Base-by-base conservation (phyloP, 2,329 filamentous ascomycete species). In the Talaromyces sp. region DNA sequence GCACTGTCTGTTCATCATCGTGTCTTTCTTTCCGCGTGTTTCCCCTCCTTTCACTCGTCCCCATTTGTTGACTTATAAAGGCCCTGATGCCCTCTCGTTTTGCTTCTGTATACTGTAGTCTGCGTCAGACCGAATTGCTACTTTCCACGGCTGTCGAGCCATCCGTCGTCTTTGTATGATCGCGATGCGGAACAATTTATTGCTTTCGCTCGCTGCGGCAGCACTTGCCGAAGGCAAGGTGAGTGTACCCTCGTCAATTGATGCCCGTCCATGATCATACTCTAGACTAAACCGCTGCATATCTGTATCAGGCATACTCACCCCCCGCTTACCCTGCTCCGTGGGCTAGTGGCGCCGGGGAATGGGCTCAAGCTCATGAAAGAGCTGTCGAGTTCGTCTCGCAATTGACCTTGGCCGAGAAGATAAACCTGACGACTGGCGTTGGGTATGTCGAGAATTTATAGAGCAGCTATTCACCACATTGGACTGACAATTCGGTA, bases 341-440 rank as follows among this genome's bases (percentile, higher is more conserved):
- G 79, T 96, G 92, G 91, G 88, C 89, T 78, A 85, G 90, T 66
- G 88, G 90, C 18, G 75, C 84, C 5, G 90, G 89, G 11, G 79
- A 84, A 50, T 96, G 92, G 92, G 82, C 84, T 60, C 84, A 86
- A 6, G 91, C 92, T 42, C 93, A 96, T 69, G 79, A 77, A 21
- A 88, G 89, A 75, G 93, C 93, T 1, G 86, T 85, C 68, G 85
- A 82, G 2, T 93, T 96, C 70, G 92, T 97, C 52, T 89, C 88
- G 9, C 87, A 92, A 73, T 78, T 96, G 77, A 96, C 92, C 0
- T 82, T 96, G 39, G 73, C 87, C 11, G 93, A 97, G 76, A 97
- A 96, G 80, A 92, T 98, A 76, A 98, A 98, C 75, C 75, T 99
- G 67, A 98, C 93, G 2, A 97, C 93, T 0, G 93, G 93, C 75